Conservation (phyloP, 305 asterid genomes). For the Solanum hybrid region DNA sequence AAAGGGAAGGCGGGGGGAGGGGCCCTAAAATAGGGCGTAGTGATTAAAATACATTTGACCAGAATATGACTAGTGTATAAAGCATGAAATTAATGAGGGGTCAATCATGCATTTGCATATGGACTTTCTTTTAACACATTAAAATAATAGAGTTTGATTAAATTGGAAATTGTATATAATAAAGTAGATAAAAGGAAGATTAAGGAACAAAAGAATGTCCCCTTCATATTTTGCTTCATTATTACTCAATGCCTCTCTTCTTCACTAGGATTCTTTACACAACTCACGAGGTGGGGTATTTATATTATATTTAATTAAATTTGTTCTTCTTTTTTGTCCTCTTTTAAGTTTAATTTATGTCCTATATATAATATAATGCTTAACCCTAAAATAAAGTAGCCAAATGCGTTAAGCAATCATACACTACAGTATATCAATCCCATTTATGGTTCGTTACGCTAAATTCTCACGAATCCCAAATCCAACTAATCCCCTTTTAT, state of each 20-base stretch:
- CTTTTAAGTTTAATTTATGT: neutral
- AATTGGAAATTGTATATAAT: neutral
- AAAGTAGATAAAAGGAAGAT: neutral
- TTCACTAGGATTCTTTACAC: slow-evolving; percentile 2
- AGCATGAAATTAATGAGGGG: neutral
- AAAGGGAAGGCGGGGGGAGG: too few species aligned
- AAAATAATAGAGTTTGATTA: neutral
- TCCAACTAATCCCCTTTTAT: neutral
- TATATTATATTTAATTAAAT: neutral
- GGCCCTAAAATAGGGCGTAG: neutral
- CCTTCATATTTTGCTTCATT: neutral
- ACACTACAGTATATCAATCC: slow-evolving; percentile 4
- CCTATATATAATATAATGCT: neutral
- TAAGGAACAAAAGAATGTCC: slow-evolving; percentile 25
- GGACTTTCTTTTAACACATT: neutral
- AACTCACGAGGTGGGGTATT: neutral
- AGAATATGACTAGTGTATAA: neutral
- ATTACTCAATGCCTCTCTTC: slow-evolving; percentile 2
- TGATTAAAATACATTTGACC: neutral
- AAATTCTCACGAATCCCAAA: slow-evolving; percentile 6
- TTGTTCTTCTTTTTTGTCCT: neutral
- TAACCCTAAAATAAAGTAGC: neutral
- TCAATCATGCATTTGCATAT: neutral
- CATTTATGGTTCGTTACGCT: slow-evolving; percentile 54
- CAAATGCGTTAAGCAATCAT: neutral